Evolutionary conservation across 345 rosid species (phyloP).

Genomic region (Trapa incisa): DNA sequence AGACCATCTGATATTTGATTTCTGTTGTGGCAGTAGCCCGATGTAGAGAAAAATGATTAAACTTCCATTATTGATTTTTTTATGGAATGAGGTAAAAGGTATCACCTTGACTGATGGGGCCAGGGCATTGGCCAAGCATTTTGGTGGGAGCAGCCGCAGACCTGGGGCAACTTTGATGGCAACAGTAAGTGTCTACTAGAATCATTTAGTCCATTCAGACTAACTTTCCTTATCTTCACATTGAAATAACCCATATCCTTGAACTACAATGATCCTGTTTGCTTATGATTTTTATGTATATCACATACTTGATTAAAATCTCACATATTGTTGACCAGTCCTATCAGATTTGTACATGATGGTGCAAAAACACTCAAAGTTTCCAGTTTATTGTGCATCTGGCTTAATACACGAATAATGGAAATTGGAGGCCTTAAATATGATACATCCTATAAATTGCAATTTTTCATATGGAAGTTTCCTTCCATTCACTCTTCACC

Average conservation of each 20-base stretch:
- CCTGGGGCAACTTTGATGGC: slow-evolving; percentile 60
- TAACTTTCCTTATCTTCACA: not conserved
- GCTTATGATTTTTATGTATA: not conserved
- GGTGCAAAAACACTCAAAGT: not conserved
- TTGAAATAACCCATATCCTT: not conserved
- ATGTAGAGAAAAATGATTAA: not conserved
- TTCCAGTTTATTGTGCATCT: not conserved
- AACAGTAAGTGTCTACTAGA: slow-evolving; percentile 31
- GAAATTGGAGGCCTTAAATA: not conserved
- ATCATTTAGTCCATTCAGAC: not conserved
- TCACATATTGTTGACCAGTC: not conserved
- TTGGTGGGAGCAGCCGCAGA: slow-evolving; percentile 35
- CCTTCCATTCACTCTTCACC: not conserved
- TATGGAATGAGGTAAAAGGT: slow-evolving; percentile 40
- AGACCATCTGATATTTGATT: not conserved
- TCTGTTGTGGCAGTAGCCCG: not conserved
- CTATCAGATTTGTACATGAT: not conserved
- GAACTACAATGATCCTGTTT: not conserved
- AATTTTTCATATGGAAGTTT: not conserved
- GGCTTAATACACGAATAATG: not conserved
- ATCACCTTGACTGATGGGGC: slow-evolving; percentile 60
- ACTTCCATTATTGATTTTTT: slow-evolving; percentile 7
- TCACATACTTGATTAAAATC: not conserved
- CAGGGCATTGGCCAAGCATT: slow-evolving; percentile 74
- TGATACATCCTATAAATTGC: not conserved